phyloP scores from a whole-genome alignment of 2,329 filamentous ascomycete genomes.

The Fusarium citri region DNA sequence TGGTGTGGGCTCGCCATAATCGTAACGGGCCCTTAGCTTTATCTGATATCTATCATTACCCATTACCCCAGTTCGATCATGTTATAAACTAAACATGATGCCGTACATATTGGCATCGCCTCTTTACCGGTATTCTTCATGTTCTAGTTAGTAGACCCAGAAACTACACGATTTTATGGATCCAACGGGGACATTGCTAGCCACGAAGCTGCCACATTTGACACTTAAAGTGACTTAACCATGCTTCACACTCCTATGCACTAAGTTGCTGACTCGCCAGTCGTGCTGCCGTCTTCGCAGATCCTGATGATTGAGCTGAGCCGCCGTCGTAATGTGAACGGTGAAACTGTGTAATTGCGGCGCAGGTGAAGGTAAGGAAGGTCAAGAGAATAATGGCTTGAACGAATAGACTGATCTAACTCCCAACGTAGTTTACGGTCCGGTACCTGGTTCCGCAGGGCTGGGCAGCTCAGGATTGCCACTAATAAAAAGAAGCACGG shows the following conservation, averaged over 20 bases:
- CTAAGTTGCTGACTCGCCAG: conserved; percentile 23
- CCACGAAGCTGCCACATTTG: background rate
- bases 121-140: background rate
- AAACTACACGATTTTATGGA: background rate
- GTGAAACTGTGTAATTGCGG: conserved; percentile 3
- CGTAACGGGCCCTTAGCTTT: conserved; percentile 22
- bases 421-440: background rate
- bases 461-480: background rate
- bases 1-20: conserved; percentile 26
- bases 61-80: conserved; percentile 28
- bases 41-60: conserved; percentile 23
- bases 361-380: conserved; percentile 24
- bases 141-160: background rate
- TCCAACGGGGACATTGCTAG: background rate
- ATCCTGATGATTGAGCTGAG: conserved; percentile 19
- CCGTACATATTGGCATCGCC: background rate
- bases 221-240: background rate
- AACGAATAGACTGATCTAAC: background rate
- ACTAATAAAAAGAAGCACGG: conserved; percentile 2
- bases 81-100: conserved; percentile 4
- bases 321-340: conserved; percentile 13
- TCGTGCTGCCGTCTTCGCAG: conserved; percentile 4
- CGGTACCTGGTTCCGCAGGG: conserved; percentile 11
- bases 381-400: background rate
- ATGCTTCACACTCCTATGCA: background rate